Evolutionary conservation across 73 alveolate species (phyloP).

Genomic region (Tetrahymena thermophila): DNA sequence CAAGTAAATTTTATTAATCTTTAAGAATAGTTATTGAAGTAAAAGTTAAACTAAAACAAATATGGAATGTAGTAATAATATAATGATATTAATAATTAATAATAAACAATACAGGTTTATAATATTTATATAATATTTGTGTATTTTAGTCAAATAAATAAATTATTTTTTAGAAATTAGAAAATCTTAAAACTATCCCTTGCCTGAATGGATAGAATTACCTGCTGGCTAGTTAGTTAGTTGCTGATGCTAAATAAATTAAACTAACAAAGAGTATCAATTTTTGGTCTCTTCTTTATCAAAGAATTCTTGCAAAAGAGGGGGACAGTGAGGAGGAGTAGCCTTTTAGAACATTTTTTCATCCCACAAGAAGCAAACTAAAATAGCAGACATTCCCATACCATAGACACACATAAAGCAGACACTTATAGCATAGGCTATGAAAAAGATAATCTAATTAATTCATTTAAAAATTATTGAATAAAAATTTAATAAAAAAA

Average conservation of each 20-base stretch:
- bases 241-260: too few relatives aligned
- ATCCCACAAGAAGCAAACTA: conserved; percentile 74
- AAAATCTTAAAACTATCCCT: too few relatives aligned
- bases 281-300: not conserved
- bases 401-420: conserved; percentile 78
- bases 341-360: conserved; percentile 61
- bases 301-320: not conserved
- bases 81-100: too few relatives aligned
- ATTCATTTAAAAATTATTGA: not conserved
- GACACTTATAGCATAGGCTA: conserved; percentile 62
- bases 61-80: too few relatives aligned
- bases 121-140: too few relatives aligned
- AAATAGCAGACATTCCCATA: conserved; percentile 81
- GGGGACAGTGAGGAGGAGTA: conserved; percentile 7
- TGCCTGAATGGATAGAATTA: too few relatives aligned
- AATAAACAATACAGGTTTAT: not conserved
- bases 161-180: not conserved
- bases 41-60: too few relatives aligned
- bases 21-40: too few relatives aligned
- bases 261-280: not conserved
- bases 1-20: too few relatives aligned
- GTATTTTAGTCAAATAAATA: not conserved
- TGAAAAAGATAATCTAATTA: conserved; percentile 54
- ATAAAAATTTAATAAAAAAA: not conserved
- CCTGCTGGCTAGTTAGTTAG: too few relatives aligned